Evolutionary conservation across 371 early-diverging fungal genomes (phyloP).

Genomic region (Mucor sp.): DNA sequence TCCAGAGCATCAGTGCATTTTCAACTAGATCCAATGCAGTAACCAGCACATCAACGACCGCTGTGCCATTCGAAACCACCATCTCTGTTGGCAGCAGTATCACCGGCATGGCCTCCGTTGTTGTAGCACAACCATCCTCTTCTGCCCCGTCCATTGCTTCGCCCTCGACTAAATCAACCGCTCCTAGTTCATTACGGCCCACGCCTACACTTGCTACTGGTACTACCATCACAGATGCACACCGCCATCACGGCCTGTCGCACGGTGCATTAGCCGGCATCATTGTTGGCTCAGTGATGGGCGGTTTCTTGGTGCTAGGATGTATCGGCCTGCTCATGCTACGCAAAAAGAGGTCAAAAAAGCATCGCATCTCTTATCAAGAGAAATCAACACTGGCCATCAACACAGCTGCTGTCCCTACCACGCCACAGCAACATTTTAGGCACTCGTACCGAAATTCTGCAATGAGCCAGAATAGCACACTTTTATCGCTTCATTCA

Average conservation of each 20-base stretch:
- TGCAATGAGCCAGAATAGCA: background rate
- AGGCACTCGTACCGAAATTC: background rate
- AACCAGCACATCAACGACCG: background rate
- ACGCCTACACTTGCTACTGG: background rate
- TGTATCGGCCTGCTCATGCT: background rate
- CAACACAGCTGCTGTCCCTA: background rate
- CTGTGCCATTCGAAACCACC: background rate
- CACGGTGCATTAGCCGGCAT: background rate
- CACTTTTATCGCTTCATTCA: background rate
- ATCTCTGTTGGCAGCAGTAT: background rate
- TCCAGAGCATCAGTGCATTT: slow-evolving; percentile 2
- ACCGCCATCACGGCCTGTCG: background rate
- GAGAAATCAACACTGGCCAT: background rate
- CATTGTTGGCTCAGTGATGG: background rate
- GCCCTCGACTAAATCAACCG: background rate
- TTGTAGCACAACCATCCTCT: background rate
- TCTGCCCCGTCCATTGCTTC: background rate
- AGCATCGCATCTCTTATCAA: background rate
- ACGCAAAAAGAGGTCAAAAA: background rate
- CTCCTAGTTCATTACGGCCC: background rate
- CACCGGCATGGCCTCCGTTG: background rate
- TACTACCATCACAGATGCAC: background rate
- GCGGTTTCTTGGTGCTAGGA: background rate
- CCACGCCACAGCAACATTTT: background rate
- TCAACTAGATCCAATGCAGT: slow-evolving; percentile 1